Percentiles rank a stretch among this genome's conserved stretches.
Conservation (phyloP, 345 rosid genomes). For the Populus nigra region DNA sequence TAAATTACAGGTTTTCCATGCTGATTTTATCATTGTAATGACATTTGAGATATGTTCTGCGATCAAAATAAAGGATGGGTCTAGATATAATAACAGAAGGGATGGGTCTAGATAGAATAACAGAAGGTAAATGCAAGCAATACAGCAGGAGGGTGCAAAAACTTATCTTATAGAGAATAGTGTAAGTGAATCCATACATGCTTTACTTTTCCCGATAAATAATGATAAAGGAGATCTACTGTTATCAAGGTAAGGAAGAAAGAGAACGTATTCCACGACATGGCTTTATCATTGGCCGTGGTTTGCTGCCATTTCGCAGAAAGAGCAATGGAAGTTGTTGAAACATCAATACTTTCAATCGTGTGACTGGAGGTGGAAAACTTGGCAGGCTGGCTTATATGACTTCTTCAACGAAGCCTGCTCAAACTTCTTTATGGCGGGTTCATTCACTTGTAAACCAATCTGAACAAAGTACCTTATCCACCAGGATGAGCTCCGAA, state of each 20-base stretch:
- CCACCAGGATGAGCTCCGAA: constrained; percentile 93
- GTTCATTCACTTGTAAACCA: constrained; percentile 66
- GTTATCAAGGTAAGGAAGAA: neutral
- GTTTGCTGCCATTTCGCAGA: constrained; percentile 4
- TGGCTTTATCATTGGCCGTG: constrained; percentile 14
- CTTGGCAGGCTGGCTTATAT: constrained; percentile 72
- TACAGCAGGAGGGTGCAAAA: neutral
- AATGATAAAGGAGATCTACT: neutral
- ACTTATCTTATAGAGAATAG: neutral
- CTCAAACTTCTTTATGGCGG: constrained; percentile 69
- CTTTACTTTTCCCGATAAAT: neutral
- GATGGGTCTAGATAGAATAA: neutral
- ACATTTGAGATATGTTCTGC: neutral
- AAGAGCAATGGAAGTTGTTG: neutral
- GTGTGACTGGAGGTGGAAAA: constrained; percentile 74
- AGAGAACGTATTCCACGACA: neutral
- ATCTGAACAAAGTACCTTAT: constrained; percentile 56
- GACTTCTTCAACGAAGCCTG: constrained; percentile 57
- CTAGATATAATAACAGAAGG: neutral
- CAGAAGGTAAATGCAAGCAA: neutral
- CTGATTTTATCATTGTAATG: neutral
- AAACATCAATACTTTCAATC: constrained; percentile 32
- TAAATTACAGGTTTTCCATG: neutral
- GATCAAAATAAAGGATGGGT: neutral
- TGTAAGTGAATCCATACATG: neutral